Evolutionary conservation across 768 basidiomycete genomes (phyloP), one percentile per base, ranked within the genome.

Genomic region (Imleria badia): DNA sequence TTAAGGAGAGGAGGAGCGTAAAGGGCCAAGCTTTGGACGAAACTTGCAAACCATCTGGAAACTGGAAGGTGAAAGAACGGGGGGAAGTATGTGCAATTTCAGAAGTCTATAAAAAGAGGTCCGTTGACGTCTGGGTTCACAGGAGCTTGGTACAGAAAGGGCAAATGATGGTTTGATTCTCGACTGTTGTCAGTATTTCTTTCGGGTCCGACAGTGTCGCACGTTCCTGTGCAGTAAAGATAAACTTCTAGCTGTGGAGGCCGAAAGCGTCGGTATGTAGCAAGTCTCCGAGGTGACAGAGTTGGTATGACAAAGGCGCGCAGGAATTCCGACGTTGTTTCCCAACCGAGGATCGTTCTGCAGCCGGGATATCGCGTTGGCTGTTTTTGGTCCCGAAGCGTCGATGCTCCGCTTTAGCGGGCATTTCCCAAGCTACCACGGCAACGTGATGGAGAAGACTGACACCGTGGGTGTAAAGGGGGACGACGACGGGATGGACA

Each of bases 171-270:
- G 76, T 48, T 70, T 87, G 36, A 90, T 94, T 61, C 70, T 87
- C 48, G 91, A 92, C 66, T 93, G 90, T 61, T 87, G 85, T 62
- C 72, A 77, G 60, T 87, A 84, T 67, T 89, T 86, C 58, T 49
- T 55, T 44, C 67, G 62, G 50, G 69, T 60, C 36, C 75, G 71
- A 23, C 70, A 63, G 42, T 72, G 75, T n/a, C 75, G 69, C 55
- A 85, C 85, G n/a, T 72, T 79, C 48, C 60, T 91, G 41, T 84
- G 85, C 66, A 89, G 82, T 52, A 81, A 76, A 44, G 91, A 93
- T 69, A 84, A 80, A 44, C 86, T 87, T 59, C 70, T 92, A 30
- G 81, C 78, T 52, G 72, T 83, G 46, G 76, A 83, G 58, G 75
- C 75, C 33, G 76, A 80, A 61, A 75, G 73, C 23, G 67, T 74